Evolutionary conservation across 2,329 filamentous ascomycete species (phyloP).

Genomic region (Metarhizium rileyi): DNA sequence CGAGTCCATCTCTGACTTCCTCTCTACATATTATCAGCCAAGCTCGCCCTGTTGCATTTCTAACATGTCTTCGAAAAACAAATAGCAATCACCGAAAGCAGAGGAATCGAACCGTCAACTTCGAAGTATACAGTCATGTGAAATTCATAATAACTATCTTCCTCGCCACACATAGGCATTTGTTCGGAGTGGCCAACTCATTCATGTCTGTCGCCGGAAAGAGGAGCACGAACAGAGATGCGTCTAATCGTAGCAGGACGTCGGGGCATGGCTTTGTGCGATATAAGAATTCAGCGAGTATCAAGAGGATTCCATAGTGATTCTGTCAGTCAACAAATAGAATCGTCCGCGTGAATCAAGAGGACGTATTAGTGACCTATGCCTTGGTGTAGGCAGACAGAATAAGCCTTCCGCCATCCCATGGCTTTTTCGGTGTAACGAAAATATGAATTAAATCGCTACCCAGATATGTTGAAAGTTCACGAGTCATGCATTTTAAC

Average conservation of each 20-base stretch:
- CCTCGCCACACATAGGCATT: neutral
- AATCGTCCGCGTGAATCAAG: no score
- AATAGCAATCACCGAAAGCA: neutral
- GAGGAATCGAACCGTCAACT: neutral
- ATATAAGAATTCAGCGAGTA: no score
- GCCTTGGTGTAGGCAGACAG: no score
- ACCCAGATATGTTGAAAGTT: no score
- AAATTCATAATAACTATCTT: neutral
- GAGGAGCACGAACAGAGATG: neutral
- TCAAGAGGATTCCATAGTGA: no score
- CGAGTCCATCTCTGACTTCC: slow-evolving; percentile 11
- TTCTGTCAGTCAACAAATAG: no score
- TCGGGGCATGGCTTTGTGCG: neutral
- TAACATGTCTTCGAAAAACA: neutral
- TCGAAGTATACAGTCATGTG: neutral
- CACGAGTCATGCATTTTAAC: no score
- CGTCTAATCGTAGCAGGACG: neutral
- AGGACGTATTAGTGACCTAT: no score
- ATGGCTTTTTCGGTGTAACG: no score
- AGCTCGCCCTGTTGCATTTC: slow-evolving; percentile 10
- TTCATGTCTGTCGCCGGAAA: neutral
- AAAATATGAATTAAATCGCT: no score
- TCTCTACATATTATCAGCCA: slow-evolving; percentile 1
- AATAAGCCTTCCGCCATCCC: no score
- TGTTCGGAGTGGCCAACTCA: neutral